Conservation (phyloP, 176 grass and related monocot genomes). For the Cymbopogon citratus region DNA sequence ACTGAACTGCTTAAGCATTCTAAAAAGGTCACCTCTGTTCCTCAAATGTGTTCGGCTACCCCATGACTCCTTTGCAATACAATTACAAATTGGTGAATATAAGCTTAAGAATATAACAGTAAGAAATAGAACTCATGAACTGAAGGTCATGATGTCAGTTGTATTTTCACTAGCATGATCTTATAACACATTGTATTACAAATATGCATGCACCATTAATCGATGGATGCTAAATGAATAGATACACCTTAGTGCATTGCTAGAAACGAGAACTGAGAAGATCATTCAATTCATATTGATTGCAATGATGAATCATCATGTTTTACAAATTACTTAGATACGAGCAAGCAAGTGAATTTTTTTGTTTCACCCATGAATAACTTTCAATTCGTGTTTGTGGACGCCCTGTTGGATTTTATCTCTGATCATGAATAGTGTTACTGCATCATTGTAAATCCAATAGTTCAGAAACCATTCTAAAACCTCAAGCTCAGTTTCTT, state of each 20-base stretch:
- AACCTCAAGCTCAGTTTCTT: neutral
- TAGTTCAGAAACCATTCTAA: neutral
- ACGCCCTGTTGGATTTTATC: neutral
- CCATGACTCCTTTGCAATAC: neutral
- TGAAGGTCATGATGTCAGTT: neutral
- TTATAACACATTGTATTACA: neutral
- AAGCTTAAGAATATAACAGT: neutral
- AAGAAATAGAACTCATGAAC: neutral
- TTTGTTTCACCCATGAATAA: neutral
- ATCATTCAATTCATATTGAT: neutral
- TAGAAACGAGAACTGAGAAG: neutral
- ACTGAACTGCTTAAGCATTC: neutral
- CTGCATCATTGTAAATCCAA: neutral
- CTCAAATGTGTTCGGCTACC: neutral
- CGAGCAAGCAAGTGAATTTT: neutral
- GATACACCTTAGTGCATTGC: neutral
- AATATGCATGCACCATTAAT: neutral
- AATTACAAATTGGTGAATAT: neutral
- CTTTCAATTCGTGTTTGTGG: neutral
- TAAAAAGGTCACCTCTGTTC: neutral
- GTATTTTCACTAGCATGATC: neutral
- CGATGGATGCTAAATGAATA: neutral
- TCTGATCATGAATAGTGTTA: neutral
- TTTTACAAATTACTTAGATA: neutral
- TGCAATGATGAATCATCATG: no score